Evolutionary conservation across 2,329 filamentous ascomycete genomes (phyloP).

Genomic region (Trichoderma harzianum): DNA sequence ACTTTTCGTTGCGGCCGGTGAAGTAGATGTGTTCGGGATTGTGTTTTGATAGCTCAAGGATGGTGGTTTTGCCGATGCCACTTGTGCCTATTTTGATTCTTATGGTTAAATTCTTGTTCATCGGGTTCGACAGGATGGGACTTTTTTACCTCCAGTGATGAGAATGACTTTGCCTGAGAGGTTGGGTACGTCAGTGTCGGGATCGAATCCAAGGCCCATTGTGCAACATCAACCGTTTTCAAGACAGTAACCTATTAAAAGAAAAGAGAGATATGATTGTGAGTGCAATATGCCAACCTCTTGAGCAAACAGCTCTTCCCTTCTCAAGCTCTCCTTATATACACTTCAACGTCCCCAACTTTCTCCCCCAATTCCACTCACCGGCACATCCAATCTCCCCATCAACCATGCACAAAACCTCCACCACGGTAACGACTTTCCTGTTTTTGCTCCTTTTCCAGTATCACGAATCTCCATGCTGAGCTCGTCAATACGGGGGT

Average conservation of each 20-base stretch:
- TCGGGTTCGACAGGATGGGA: background rate
- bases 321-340: background rate
- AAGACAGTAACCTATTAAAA: background rate
- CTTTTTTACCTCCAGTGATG: conserved; percentile 64
- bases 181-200: conserved; percentile 46
- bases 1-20: conserved; percentile 35
- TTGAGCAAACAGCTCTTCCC: background rate
- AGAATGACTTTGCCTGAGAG: conserved; percentile 75
- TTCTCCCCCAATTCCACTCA: background rate
- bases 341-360: background rate
- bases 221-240: background rate
- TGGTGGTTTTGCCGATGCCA: conserved; percentile 63
- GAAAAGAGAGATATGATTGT: background rate
- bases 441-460: background rate
- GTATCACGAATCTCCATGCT: background rate
- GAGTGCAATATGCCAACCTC: too few relatives aligned
- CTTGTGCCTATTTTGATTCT: conserved; percentile 22
- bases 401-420: background rate
- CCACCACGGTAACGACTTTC: background rate
- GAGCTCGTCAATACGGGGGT: background rate
- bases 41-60: conserved; percentile 24
- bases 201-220: conserved; percentile 13
- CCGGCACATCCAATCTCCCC: background rate
- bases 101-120: conserved; percentile 43
- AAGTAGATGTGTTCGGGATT: conserved; percentile 25